These are phyloP conservation scores for Orbilia javanica DNA, from an alignment of 2,329 filamentous ascomycete genomes.

Conservation along the genomic window DNA sequence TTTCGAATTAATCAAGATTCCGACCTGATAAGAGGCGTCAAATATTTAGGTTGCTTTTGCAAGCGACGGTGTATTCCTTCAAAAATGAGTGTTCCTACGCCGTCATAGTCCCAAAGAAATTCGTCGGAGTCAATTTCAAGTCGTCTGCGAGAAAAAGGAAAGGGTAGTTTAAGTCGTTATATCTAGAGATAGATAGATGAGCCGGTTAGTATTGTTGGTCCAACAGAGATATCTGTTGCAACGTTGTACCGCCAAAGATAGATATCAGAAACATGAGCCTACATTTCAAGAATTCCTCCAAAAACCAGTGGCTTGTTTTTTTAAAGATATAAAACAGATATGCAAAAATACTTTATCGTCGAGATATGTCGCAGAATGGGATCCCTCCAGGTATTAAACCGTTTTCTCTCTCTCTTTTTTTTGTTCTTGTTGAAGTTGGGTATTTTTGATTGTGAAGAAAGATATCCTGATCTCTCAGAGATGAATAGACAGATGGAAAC, in stretches of 20 bases:
- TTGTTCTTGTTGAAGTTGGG: not conserved
- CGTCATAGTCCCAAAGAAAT: slow-evolving; percentile 55
- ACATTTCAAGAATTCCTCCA: slow-evolving; percentile 37
- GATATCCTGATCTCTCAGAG: slow-evolving; percentile 55
- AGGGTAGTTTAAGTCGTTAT: slow-evolving; percentile 34
- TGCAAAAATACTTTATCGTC: slow-evolving; percentile 30
- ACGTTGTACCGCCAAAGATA: slow-evolving; percentile 6
- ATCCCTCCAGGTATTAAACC: not conserved
- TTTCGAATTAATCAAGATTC: slow-evolving; percentile 7
- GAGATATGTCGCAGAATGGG: slow-evolving; percentile 19
- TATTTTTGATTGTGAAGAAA: slow-evolving; percentile 43
- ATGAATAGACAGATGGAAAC: slow-evolving; percentile 46
- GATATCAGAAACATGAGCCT: slow-evolving; percentile 16
- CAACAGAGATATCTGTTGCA: slow-evolving; percentile 14
- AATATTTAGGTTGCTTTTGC: slow-evolving; percentile 1
- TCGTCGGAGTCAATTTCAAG: slow-evolving; percentile 41
- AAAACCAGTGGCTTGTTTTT: slow-evolving; percentile 21
- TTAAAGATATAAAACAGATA: slow-evolving; percentile 41
- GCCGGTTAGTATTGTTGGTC: slow-evolving; percentile 7
- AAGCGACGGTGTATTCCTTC: slow-evolving; percentile 28
- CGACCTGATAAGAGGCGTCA: not conserved
- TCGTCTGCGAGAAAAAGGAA: slow-evolving; percentile 40
- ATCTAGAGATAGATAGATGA: slow-evolving; percentile 32
- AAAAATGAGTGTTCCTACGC: slow-evolving; percentile 36
- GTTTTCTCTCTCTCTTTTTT: no score